Evolutionary conservation across 1,139 yeast genomes (phyloP).

Genomic region (Saccharomyces hybrid): DNA sequence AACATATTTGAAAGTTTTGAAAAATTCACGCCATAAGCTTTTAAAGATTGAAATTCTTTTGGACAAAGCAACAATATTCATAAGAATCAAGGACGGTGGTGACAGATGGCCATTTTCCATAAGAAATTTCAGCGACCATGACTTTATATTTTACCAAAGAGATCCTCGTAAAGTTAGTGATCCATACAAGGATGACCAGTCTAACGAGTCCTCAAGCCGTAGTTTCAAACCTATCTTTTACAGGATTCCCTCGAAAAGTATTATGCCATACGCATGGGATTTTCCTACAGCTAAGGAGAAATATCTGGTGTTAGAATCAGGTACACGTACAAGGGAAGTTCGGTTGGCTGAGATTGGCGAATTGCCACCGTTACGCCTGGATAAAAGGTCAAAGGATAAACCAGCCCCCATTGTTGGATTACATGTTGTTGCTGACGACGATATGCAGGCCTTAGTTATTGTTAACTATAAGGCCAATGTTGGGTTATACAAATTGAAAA

Average conservation of each 20-base stretch:
- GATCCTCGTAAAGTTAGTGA: slow-evolving; percentile 55
- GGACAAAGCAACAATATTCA: slow-evolving; percentile 75
- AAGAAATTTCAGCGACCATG: slow-evolving; percentile 78
- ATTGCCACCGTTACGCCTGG: slow-evolving; percentile 75
- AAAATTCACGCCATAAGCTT: slow-evolving; percentile 58
- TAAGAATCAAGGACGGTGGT: slow-evolving; percentile 65
- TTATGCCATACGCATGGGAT: slow-evolving; percentile 98
- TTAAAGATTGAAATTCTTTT: slow-evolving; percentile 65
- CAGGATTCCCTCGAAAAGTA: slow-evolving; percentile 78
- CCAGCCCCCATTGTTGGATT: slow-evolving; percentile 59
- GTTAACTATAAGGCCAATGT: slow-evolving; percentile 73
- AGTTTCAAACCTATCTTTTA: slow-evolving; percentile 66
- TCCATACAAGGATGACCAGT: slow-evolving; percentile 47
- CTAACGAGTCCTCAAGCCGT: slow-evolving; percentile 39
- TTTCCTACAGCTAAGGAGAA: slow-evolving; percentile 85
- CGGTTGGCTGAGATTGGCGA: slow-evolving; percentile 92
- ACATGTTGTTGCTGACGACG: slow-evolving; percentile 94
- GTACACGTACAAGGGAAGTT: slow-evolving; percentile 68
- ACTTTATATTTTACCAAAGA: slow-evolving; percentile 77
- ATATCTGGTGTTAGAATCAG: slow-evolving; percentile 66
- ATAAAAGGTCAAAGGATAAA: slow-evolving; percentile 39
- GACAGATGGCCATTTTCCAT: slow-evolving; percentile 90
- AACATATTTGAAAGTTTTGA: slow-evolving; percentile 57
- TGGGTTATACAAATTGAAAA: slow-evolving; percentile 55
- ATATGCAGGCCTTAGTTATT: slow-evolving; percentile 79